phyloP scores from a whole-genome alignment of 768 basidiomycete genomes.

The Kwoniella dendrophila region DNA sequence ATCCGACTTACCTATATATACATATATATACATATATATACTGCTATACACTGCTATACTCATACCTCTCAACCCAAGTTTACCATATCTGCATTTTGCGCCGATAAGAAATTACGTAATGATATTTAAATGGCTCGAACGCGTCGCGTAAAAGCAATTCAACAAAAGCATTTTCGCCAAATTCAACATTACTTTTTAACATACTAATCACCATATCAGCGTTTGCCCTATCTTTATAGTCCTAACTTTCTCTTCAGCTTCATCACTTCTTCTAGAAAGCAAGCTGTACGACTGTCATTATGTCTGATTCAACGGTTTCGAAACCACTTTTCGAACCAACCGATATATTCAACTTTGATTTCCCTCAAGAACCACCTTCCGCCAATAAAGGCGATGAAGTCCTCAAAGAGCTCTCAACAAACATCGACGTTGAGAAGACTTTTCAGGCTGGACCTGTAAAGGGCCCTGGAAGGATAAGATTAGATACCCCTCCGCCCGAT shows the following conservation, averaged over 20 bases:
- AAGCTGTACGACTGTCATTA: not conserved
- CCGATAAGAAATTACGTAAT: too few species aligned
- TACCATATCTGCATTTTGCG: too few species aligned
- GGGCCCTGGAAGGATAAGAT: slow-evolving; percentile 5
- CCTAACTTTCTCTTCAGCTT: too few species aligned
- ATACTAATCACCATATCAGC: too few species aligned
- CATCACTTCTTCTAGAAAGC: too few species aligned
- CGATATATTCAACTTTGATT: slow-evolving; percentile 31
- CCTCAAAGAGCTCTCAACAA: not conserved
- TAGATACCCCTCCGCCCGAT: slow-evolving; percentile 35
- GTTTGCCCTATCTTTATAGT: too few species aligned
- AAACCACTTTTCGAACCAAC: slow-evolving; percentile 33
- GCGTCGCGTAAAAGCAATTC: slow-evolving; percentile 1
- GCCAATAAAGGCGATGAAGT: not conserved
- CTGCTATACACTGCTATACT: too few species aligned
- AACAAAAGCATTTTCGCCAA: slow-evolving; percentile 13
- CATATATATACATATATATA: too few species aligned
- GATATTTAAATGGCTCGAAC: slow-evolving; percentile 2
- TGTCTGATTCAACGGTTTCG: slow-evolving; percentile 6
- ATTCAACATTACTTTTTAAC: slow-evolving; percentile 23
- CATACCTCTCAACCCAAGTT: too few species aligned
- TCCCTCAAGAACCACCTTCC: slow-evolving; percentile 4
- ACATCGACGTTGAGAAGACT: too few species aligned
- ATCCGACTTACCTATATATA: not conserved
- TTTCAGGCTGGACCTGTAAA: not conserved